phyloP scores from a whole-genome alignment of 1,284 basidiomycete genomes.

The Ustilago trichophora region DNA sequence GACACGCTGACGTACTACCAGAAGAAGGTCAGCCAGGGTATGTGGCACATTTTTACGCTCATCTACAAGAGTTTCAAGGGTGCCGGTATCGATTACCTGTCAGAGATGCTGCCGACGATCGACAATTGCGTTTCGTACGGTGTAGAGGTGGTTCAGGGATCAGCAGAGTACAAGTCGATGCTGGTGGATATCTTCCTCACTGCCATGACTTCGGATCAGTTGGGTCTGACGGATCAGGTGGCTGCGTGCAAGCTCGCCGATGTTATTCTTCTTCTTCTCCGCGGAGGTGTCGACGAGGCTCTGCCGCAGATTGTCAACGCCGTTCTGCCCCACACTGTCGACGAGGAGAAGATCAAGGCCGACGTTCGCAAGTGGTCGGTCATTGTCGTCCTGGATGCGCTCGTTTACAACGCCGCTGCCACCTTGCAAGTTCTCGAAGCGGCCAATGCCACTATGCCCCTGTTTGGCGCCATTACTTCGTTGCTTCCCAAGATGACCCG shows the following conservation, averaged over 20 bases:
- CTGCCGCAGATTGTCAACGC: slow-evolving; percentile 52
- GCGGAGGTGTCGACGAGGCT: slow-evolving; percentile 73
- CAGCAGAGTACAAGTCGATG: slow-evolving; percentile 81
- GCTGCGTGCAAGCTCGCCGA: slow-evolving; percentile 87
- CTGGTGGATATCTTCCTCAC: slow-evolving; percentile 84
- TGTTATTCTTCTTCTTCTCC: slow-evolving; percentile 80
- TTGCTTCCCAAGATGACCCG: slow-evolving; percentile 75
- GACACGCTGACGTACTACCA: slow-evolving; percentile 86
- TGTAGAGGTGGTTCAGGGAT: slow-evolving; percentile 77
- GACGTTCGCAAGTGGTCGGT: slow-evolving; percentile 79
- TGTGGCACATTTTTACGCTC: slow-evolving; percentile 87
- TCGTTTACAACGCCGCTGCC: slow-evolving; percentile 84
- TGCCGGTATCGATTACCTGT: slow-evolving; percentile 80
- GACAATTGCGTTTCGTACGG: slow-evolving; percentile 92
- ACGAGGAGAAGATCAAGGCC: slow-evolving; percentile 71
- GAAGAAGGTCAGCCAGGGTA: slow-evolving; percentile 77
- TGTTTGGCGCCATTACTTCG: slow-evolving; percentile 80
- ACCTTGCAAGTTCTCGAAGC: slow-evolving; percentile 79
- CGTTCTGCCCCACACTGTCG: slow-evolving; percentile 43
- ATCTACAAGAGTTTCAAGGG: slow-evolving; percentile 86
- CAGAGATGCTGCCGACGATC: slow-evolving; percentile 85
- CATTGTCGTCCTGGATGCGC: slow-evolving; percentile 81
- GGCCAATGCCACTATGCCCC: slow-evolving; percentile 72
- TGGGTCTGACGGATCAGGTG: slow-evolving; percentile 75
- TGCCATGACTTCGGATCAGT: slow-evolving; percentile 75